Evolutionary conservation across 257 asterid species (phyloP).

Genomic region (Gentiana straminea): DNA sequence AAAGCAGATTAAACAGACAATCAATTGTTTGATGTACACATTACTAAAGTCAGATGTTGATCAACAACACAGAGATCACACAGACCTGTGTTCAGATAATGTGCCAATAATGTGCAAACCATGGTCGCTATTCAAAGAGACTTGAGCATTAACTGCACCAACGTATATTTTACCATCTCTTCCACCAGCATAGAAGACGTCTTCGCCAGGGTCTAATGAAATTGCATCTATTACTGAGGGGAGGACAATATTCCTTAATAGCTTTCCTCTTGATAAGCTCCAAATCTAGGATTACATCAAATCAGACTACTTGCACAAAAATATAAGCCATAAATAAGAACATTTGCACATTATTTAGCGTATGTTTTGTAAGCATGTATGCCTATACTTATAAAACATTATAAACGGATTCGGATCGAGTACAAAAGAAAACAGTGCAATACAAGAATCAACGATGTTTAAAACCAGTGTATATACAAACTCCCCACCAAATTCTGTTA

Average conservation of each 20-base stretch:
- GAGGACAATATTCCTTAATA: constrained; percentile 55
- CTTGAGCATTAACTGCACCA: constrained; percentile 56
- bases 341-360: no score
- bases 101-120: constrained; percentile 61
- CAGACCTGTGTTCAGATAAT: constrained; percentile 71
- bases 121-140: constrained; percentile 32
- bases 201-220: constrained; percentile 73
- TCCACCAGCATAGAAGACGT: constrained; percentile 86
- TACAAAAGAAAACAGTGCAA: no score
- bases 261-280: constrained; percentile 68
- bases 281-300: constrained; percentile 42
- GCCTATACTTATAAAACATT: no score
- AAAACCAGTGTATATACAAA: no score
- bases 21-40: no score
- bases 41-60: background rate
- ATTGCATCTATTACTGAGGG: constrained; percentile 74
- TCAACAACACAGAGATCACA: constrained; percentile 2
- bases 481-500: no score
- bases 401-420: no score
- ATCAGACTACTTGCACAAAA: background rate
- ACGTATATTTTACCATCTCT: constrained; percentile 89
- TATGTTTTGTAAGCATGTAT: no score
- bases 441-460: no score
- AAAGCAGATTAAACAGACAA: no score
- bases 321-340: no score